phyloP scores from a whole-genome alignment of 495 filamentous ascomycete genomes.

The Stereocaulon alpinum region DNA sequence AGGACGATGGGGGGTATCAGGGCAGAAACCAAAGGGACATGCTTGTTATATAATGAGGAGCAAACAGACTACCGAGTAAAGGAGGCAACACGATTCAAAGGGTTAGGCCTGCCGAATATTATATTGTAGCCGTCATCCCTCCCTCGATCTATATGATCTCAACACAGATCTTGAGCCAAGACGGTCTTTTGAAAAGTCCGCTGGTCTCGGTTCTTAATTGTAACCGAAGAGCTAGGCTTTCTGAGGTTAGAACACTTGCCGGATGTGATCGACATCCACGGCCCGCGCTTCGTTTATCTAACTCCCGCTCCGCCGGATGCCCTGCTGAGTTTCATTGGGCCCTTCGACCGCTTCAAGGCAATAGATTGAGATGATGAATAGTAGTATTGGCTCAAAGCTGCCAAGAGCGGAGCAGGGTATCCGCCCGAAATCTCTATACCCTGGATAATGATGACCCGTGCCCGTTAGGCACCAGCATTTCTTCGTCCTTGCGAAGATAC shows the following conservation, averaged over 20 bases:
- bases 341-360: too few relatives aligned
- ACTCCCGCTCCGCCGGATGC: neutral
- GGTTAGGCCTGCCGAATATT: neutral
- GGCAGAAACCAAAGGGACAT: neutral
- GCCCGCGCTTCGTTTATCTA: neutral
- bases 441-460: neutral
- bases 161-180: neutral
- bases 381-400: too few relatives aligned
- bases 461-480: neutral
- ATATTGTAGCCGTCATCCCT: neutral
- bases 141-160: neutral
- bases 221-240: neutral
- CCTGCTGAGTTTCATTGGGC: too few relatives aligned
- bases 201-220: neutral
- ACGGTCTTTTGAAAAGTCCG: neutral
- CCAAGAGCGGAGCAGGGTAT: too few relatives aligned
- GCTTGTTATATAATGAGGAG: slow-evolving; percentile 22
- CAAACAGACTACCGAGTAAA: slow-evolving; percentile 46
- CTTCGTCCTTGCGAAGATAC: neutral
- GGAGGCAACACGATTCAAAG: neutral
- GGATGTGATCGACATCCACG: neutral
- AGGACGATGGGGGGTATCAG: neutral
- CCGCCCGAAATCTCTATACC: too few relatives aligned
- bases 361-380: too few relatives aligned
- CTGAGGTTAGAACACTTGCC: neutral